Evolutionary conservation across 169 alveolate genomes (phyloP), one percentile per base, ranked within the genome.

Genomic region (Plasmodium cynomolgi): DNA sequence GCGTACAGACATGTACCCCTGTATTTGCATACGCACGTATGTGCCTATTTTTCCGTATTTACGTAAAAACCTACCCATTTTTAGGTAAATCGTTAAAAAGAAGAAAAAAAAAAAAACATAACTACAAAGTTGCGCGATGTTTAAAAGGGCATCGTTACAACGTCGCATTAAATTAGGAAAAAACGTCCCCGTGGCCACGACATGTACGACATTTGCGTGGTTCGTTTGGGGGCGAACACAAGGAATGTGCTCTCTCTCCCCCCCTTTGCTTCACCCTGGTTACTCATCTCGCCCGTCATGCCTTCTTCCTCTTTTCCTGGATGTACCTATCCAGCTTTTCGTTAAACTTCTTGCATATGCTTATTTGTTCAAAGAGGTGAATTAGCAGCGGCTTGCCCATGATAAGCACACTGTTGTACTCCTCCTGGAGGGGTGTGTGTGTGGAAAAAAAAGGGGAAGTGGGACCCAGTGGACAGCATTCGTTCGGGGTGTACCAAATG

Each of bases 331-430:
- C 54, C 54, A 86, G 93, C 47, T 86, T 86, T 58, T 86, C 93
- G 34, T 86, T 86, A 86, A 86, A 86, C 72, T 86, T 86, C 81
- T 86, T 86, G 75, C 93, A 86, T n/a, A 86, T 86, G 31, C 82
- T 79, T 50, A 86, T 86, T 71, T 86, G 93, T 23, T 86, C 93
- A 86, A 86, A 86, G 20, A 86, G 81, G 71, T 86, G 93, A 75
- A 86, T 86, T 56, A 86, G 72, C 39, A 86, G 54, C 13, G 93
- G 93, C 71, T 86, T 86, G 8, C 93, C 93, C 93, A 86, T 86
- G 68, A 86, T 86, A 39, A 86, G 81, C 68, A 86, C 85, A 6
- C 93, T 86, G 41, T 86, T 86, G 68, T 86, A 86, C 39, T 86
- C 93, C 81, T 86, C 93, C 93, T 50, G 23, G 23, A n/a, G 20